These are phyloP conservation scores for Cubamyces sp. DNA, from an alignment of 768 basidiomycete genomes.

Conservation along the genomic window DNA sequence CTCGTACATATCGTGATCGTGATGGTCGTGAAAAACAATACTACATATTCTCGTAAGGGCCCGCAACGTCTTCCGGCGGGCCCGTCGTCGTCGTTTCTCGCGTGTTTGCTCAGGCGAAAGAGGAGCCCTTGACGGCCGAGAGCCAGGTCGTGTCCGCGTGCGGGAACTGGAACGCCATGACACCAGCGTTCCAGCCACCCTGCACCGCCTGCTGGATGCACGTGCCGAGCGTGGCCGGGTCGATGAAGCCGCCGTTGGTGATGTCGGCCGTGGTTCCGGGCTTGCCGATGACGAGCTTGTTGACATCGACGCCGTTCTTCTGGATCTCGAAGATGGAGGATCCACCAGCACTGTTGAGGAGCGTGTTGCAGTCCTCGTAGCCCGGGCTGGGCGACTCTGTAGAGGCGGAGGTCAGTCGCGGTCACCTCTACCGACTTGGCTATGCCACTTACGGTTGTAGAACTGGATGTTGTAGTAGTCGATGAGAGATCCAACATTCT, in stretches of 20 bases:
- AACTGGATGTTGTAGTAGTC: slow-evolving; percentile 53
- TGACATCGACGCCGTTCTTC: slow-evolving; percentile 44
- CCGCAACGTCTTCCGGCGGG: not conserved
- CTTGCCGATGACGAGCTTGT: slow-evolving; percentile 62
- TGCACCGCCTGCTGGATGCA: slow-evolving; percentile 62
- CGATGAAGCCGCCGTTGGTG: slow-evolving; percentile 59
- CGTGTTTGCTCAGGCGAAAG: slow-evolving; percentile 5
- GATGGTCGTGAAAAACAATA: not conserved
- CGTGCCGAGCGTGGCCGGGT: slow-evolving; percentile 52
- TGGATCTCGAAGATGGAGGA: slow-evolving; percentile 58
- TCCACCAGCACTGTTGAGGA: slow-evolving; percentile 39
- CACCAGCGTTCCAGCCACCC: slow-evolving; percentile 52
- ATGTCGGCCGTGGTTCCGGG: slow-evolving; percentile 46
- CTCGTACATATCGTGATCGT: not conserved
- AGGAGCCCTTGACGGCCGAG: slow-evolving; percentile 4
- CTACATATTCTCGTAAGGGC: not conserved
- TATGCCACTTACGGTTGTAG: slow-evolving; percentile 37
- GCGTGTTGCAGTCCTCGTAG: slow-evolving; percentile 40
- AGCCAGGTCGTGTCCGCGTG: slow-evolving; percentile 4
- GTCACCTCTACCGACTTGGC: too few relatives aligned
- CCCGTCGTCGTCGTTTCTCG: not conserved
- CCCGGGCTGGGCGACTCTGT: slow-evolving; percentile 25
- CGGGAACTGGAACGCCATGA: slow-evolving; percentile 43
- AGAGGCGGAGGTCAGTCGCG: slow-evolving; percentile 30
- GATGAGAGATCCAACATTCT: slow-evolving; percentile 45